Conservation (phyloP, 352 stramenopile species). For the Phytophthora sp. region DNA sequence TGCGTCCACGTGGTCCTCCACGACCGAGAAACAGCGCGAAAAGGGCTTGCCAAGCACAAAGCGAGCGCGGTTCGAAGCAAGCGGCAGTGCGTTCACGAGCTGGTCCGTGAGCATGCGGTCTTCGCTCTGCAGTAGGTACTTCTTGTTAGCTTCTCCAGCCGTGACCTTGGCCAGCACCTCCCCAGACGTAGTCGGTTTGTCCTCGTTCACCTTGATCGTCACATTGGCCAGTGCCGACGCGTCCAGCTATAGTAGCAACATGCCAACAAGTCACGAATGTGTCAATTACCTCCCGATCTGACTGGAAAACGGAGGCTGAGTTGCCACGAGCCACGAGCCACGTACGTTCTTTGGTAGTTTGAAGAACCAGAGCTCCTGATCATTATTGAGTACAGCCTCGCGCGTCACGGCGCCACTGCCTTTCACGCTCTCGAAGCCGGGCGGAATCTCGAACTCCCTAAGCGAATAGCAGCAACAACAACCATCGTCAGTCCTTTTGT, state of each 20-base stretch:
- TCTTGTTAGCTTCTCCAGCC: slow-evolving; percentile 44
- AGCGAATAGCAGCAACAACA: slow-evolving; percentile 3
- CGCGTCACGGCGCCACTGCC: slow-evolving; percentile 64
- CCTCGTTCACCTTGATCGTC: slow-evolving; percentile 62
- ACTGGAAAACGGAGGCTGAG: not conserved
- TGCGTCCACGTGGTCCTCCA: slow-evolving; percentile 48
- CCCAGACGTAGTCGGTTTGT: slow-evolving; percentile 37
- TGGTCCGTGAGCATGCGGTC: slow-evolving; percentile 70
- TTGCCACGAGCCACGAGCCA: slow-evolving; percentile 10
- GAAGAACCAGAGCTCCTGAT: slow-evolving; percentile 89
- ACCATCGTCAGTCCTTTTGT: slow-evolving; percentile 18
- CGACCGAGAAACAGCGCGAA: slow-evolving; percentile 72
- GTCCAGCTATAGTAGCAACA: slow-evolving; percentile 52
- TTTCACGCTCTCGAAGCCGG: slow-evolving; percentile 69
- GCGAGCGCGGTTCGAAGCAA: slow-evolving; percentile 57
- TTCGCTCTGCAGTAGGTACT: slow-evolving; percentile 65
- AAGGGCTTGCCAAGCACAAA: slow-evolving; percentile 81
- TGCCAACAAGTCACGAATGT: not conserved
- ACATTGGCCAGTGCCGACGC: slow-evolving; percentile 72
- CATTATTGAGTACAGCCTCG: slow-evolving; percentile 63
- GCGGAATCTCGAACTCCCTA: slow-evolving; percentile 85
- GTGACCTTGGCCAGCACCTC: slow-evolving; percentile 52
- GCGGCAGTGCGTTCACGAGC: slow-evolving; percentile 77
- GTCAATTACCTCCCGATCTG: slow-evolving; percentile 10
- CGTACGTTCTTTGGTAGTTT: slow-evolving; percentile 83